Conservation (phyloP, 257 asterid species). For the Primulina tabacum region DNA sequence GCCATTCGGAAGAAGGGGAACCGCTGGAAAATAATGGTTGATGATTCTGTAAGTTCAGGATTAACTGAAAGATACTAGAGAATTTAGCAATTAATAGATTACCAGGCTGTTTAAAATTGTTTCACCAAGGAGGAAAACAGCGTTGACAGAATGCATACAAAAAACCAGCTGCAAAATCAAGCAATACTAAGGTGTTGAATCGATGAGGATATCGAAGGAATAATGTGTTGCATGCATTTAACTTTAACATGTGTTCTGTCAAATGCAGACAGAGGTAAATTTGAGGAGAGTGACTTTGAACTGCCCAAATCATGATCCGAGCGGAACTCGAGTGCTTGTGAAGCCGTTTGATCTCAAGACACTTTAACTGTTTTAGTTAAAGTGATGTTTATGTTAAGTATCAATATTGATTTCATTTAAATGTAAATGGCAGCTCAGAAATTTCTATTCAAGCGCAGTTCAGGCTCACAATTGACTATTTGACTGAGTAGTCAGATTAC, state of each 20-base stretch:
- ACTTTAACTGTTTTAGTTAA: neutral
- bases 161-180: constrained; percentile 30
- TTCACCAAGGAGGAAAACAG: constrained; percentile 43
- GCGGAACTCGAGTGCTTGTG: neutral
- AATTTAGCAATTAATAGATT: constrained; percentile 12
- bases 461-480: neutral
- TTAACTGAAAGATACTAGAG: neutral
- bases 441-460: neutral
- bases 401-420: neutral
- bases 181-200: neutral
- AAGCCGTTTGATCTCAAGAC: neutral
- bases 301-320: neutral
- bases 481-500: neutral
- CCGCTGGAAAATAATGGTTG: constrained; percentile 43
- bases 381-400: too few relatives aligned
- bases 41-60: constrained; percentile 20
- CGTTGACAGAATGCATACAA: constrained; percentile 43
- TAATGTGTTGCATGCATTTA: neutral
- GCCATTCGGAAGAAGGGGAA: constrained; percentile 88
- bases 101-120: constrained; percentile 48
- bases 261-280: neutral
- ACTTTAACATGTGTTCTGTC: neutral
- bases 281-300: neutral
- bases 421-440: neutral
- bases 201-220: neutral